Base-by-base conservation (phyloP, 2,329 filamentous ascomycete species). In the Fusarium neocosmosporiellum region DNA sequence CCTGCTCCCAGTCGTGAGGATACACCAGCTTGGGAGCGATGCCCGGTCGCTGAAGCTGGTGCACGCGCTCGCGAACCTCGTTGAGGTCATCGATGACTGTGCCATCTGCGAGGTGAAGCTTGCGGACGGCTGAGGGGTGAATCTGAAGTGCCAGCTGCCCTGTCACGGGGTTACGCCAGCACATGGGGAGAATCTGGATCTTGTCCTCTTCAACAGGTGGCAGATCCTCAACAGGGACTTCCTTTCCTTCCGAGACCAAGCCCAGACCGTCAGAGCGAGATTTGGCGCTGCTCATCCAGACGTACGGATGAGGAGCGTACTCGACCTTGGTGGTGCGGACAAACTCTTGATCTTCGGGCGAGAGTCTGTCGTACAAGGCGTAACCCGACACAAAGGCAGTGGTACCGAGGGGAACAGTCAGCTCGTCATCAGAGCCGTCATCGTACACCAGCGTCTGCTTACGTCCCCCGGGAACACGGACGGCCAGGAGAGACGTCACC, bases 301-400 rank as follows among this genome's bases (percentile, higher is more conserved):
- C 89, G 81, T 95, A 95, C 7, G 93, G 93, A 75, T 95, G 93
- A 4, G 93, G 87, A 0, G 93, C 92, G 78, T 95, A 95, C 81
- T 95, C 92, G 53, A 94, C 88, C 66, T 86, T 89, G 22, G 91
- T 92, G 7, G 86, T 88, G 59, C 90, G 87, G 2, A 87, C 92
- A 74, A 95, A 93, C 50, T 87, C 86, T 80, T 93, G 88, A 76
- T 94, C 92, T 48, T 87, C 86, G 1, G 88, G 85, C 16, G 88
- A 91, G 11, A 96, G 86, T 14, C 87, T 78, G 57, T 93, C 88
- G 81, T 90, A 94, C 89, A 93, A 94, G 39, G 86, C 86, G 79
- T 93, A 91, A 2, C 92, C 91, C 24, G 88, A 92, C 3, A 90
- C 91, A 73, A 95, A 95, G 2, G 92, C 93, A 0, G 93, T 95